These are phyloP conservation scores for Vigna trinervia DNA, from an alignment of 306 rosid species.

Conservation along the genomic window DNA sequence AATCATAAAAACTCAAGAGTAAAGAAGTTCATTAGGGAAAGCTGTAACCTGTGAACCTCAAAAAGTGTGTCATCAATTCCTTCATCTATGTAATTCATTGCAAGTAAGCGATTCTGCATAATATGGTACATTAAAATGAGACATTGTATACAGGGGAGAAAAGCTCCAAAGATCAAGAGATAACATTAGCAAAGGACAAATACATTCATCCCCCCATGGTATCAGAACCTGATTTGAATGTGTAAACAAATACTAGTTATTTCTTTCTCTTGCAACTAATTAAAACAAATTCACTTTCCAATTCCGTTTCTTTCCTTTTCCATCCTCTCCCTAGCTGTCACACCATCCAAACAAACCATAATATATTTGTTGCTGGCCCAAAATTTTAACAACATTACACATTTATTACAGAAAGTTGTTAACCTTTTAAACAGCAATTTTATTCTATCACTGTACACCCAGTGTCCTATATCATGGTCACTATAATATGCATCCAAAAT, in stretches of 20 bases:
- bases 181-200: slow-evolving; percentile 21
- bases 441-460: neutral
- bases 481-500: slow-evolving; percentile 10
- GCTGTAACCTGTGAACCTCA: slow-evolving; percentile 27
- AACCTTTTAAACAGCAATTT: neutral
- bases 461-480: neutral
- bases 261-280: too few relatives aligned
- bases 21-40: slow-evolving; percentile 16
- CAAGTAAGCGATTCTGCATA: slow-evolving; percentile 27
- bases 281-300: too few relatives aligned
- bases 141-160: neutral
- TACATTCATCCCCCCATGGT: neutral
- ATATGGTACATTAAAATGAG: neutral
- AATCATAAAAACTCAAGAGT: neutral
- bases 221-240: neutral
- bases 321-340: too few relatives aligned
- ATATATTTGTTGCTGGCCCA: neutral
- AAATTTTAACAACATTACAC: neutral
- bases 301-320: too few relatives aligned
- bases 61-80: slow-evolving; percentile 14
- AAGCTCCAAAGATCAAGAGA: neutral
- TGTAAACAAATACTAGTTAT: neutral
- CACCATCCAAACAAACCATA: too few relatives aligned
- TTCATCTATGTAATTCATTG: slow-evolving; percentile 19
- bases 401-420: neutral